phyloP scores from a whole-genome alignment of 2,329 filamentous ascomycete species.

The Alternaria triticina region DNA sequence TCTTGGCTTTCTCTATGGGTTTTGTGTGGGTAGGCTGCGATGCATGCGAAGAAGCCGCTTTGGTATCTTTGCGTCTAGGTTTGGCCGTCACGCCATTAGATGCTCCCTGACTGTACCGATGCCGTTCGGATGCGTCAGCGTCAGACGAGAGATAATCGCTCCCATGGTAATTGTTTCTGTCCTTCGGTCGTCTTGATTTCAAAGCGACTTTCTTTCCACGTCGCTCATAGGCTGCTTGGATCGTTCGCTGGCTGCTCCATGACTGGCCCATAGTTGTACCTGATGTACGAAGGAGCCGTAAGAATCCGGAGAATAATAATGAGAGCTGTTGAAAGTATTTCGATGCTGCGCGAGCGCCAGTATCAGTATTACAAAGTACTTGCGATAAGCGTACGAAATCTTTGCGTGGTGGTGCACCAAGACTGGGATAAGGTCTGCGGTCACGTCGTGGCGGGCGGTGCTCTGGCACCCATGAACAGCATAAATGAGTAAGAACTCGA shows the following conservation, averaged over 20 bases:
- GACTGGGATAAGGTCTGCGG: background rate
- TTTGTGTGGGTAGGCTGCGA: background rate
- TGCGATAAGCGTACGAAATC: background rate
- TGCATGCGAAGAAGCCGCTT: background rate
- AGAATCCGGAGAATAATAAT: too few species aligned
- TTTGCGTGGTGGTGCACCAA: background rate
- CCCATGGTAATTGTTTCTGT: background rate
- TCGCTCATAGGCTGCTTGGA: background rate
- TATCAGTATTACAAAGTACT: background rate
- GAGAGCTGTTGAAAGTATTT: background rate
- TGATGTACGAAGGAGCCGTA: background rate
- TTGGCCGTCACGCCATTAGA: background rate
- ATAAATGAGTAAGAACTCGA: background rate
- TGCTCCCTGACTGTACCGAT: background rate
- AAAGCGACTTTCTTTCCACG: background rate
- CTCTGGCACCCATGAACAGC: background rate
- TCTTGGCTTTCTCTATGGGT: background rate
- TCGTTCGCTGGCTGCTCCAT: constrained; percentile 1
- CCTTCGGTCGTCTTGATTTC: background rate
- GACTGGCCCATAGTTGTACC: constrained; percentile 12
- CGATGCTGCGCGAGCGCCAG: background rate
- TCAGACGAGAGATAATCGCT: background rate
- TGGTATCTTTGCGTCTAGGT: background rate
- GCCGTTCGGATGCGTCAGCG: background rate
- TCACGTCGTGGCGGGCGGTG: background rate